Evolutionary conservation across 805 yeast genomes (phyloP).

Genomic region (Yamadazyma endophytica): DNA sequence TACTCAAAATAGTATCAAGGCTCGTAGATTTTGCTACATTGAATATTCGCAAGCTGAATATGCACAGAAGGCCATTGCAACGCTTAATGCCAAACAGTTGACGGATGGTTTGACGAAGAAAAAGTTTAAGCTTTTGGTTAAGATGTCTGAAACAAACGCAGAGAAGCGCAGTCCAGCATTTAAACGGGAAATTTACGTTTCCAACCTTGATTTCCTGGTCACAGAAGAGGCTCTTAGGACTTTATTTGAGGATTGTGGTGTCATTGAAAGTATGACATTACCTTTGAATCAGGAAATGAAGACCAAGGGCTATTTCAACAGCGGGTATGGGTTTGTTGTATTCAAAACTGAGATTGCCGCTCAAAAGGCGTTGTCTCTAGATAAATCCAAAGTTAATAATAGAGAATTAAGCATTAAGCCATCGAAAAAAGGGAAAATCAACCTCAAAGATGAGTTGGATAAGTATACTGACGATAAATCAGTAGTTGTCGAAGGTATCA

Average conservation of each 20-base stretch:
- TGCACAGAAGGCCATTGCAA: conserved; percentile 41
- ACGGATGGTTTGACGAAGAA: conserved; percentile 21
- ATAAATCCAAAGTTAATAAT: conserved; percentile 41
- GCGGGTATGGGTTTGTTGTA: conserved; percentile 65
- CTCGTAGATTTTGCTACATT: conserved; percentile 68
- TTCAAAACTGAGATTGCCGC: conserved; percentile 46
- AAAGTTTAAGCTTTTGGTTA: conserved; percentile 45
- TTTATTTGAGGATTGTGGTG: conserved; percentile 48
- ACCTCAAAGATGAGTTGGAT: conserved; percentile 3
- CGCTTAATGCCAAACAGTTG: conserved; percentile 35
- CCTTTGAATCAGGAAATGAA: conserved; percentile 38
- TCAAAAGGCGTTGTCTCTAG: conserved; percentile 36
- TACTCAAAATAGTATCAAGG: conserved; percentile 29
- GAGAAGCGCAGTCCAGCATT: conserved; percentile 15
- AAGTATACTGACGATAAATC: conserved; percentile 14
- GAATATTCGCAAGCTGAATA: conserved; percentile 45
- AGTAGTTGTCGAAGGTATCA: conserved; percentile 6
- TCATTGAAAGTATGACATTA: conserved; percentile 46
- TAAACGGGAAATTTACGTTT: conserved; percentile 11
- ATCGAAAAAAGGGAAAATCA: conserved; percentile 7
- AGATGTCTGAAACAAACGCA: conserved; percentile 56
- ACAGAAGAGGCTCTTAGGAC: conserved; percentile 33
- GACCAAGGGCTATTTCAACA: conserved; percentile 34
- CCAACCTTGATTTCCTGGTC: conserved; percentile 45
- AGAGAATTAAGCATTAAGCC: conserved; percentile 44